Percentiles rank a stretch among this genome's conserved stretches.
Conservation (phyloP, 2,329 filamentous ascomycete species). For the Phoma sp. region DNA sequence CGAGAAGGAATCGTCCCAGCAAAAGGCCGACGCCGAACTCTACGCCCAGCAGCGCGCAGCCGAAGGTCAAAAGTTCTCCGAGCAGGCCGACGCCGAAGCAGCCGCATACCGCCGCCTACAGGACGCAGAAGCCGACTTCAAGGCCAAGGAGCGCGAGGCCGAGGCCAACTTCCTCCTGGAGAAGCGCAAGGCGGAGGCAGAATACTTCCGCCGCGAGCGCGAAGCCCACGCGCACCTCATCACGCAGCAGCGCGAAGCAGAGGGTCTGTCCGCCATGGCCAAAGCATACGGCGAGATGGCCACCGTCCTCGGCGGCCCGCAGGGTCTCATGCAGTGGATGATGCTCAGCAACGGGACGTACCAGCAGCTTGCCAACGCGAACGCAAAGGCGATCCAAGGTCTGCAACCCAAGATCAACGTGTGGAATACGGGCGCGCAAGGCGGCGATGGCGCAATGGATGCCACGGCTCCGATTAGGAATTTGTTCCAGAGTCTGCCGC, state of each 20-base stretch:
- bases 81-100: conserved; percentile 67
- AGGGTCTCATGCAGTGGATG: conserved; percentile 80
- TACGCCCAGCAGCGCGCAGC: conserved; percentile 62
- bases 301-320: conserved; percentile 77
- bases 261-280: conserved; percentile 79
- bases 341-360: conserved; percentile 88
- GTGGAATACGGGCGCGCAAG: conserved; percentile 77
- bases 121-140: conserved; percentile 54
- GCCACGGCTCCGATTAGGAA: conserved; percentile 73
- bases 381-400: conserved; percentile 76
- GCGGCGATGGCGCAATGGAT: conserved; percentile 59
- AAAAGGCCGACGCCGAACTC: conserved; percentile 67
- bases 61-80: conserved; percentile 62
- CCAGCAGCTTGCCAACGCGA: conserved; percentile 78
- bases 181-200: conserved; percentile 52
- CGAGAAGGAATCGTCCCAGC: conserved; percentile 70
- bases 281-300: conserved; percentile 78
- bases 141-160: conserved; percentile 52
- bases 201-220: conserved; percentile 54
- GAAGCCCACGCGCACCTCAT: conserved; percentile 68
- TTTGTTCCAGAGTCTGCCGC: conserved; percentile 84
- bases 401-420: conserved; percentile 89
- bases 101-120: conserved; percentile 51
- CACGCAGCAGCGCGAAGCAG: conserved; percentile 74
- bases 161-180: conserved; percentile 59